Conservation (phyloP, 495 filamentous ascomycete species). For the Lepraria neglecta region DNA sequence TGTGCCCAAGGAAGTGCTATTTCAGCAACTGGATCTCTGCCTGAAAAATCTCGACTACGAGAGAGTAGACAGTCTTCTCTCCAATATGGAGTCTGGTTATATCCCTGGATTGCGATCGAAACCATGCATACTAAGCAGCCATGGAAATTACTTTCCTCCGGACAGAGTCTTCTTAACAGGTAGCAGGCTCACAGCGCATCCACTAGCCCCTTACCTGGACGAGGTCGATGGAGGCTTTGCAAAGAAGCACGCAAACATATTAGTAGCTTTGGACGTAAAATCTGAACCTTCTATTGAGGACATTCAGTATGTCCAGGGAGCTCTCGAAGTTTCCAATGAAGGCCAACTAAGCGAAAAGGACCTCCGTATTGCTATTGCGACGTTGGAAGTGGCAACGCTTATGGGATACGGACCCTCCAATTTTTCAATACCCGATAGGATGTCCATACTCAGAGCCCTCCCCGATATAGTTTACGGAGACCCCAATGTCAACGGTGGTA, state of each 20-base stretch:
- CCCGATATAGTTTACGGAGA: slow-evolving; percentile 24
- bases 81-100: slow-evolving; percentile 21
- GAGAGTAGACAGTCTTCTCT: slow-evolving; percentile 27
- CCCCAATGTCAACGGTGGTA: slow-evolving; percentile 10
- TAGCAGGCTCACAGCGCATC: background rate
- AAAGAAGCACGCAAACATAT: slow-evolving; percentile 24
- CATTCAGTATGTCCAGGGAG: slow-evolving; percentile 26
- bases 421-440: slow-evolving; percentile 25
- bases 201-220: slow-evolving; percentile 25
- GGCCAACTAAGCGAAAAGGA: slow-evolving; percentile 19
- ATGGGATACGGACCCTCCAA: slow-evolving; percentile 16
- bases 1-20: slow-evolving; percentile 25
- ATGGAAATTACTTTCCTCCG: slow-evolving; percentile 7
- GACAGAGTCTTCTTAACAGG: slow-evolving; percentile 14
- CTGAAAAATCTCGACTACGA: slow-evolving; percentile 21
- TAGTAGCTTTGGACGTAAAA: slow-evolving; percentile 25
- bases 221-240: slow-evolving; percentile 27
- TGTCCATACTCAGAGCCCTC: slow-evolving; percentile 13
- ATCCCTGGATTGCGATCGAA: slow-evolving; percentile 11
- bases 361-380: slow-evolving; percentile 28
- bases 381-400: slow-evolving; percentile 27
- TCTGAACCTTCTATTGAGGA: slow-evolving; percentile 22
- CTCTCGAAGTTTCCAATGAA: slow-evolving; percentile 14
- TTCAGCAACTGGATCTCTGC: slow-evolving; percentile 28
- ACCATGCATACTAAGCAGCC: slow-evolving; percentile 16